phyloP scores from a whole-genome alignment of 1,284 basidiomycete species.

The Inonotus obliquus region DNA sequence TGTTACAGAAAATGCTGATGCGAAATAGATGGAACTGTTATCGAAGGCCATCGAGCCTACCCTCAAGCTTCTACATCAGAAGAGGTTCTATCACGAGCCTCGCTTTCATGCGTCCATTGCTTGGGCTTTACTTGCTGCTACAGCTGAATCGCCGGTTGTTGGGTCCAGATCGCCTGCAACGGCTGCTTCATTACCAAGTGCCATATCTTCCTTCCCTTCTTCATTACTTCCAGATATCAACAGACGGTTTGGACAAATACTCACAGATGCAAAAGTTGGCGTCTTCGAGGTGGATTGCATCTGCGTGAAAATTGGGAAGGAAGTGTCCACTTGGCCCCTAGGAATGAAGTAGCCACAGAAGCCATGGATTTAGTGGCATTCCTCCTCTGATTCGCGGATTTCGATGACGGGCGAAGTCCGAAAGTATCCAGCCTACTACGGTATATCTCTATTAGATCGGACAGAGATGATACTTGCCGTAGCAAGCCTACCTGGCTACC shows the following conservation, averaged over 20 bases:
- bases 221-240: slow-evolving; percentile 18
- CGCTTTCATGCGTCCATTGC: slow-evolving; percentile 79
- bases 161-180: background rate
- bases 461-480: background rate
- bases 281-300: slow-evolving; percentile 22
- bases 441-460: too few relatives aligned
- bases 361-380: background rate
- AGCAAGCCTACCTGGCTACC: background rate
- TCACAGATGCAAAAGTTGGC: slow-evolving; percentile 18
- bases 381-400: background rate
- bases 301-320: slow-evolving; percentile 25
- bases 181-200: background rate
- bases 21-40: slow-evolving; percentile 47
- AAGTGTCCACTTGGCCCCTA: slow-evolving; percentile 11
- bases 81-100: slow-evolving; percentile 67
- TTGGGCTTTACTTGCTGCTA: slow-evolving; percentile 60
- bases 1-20: slow-evolving; percentile 6
- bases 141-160: background rate
- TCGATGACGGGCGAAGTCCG: background rate
- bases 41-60: slow-evolving; percentile 48
- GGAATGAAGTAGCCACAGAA: background rate
- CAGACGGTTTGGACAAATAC: slow-evolving; percentile 16
- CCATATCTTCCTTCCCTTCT: slow-evolving; percentile 17
- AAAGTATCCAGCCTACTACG: too few relatives aligned
- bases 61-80: slow-evolving; percentile 56